Conservation (phyloP, 164 flowering plant genomes). For the Umbellularia californica region DNA sequence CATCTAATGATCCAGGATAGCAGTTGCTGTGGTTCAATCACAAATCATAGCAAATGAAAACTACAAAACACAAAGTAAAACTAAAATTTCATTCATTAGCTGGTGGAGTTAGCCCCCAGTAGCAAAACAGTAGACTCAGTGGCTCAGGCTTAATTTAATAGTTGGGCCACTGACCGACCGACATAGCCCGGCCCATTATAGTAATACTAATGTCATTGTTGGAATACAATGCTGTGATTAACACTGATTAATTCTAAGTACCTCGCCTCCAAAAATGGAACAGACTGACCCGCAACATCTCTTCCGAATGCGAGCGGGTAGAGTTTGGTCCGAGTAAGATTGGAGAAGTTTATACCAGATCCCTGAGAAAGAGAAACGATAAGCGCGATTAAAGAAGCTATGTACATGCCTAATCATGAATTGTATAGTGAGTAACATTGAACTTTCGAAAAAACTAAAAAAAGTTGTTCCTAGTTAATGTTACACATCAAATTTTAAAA, state of each 20-base stretch:
- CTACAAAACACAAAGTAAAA: background rate
- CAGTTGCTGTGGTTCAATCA: conserved; percentile 51
- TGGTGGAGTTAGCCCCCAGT: no score
- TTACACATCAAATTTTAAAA: no score
- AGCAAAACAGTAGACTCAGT: no score
- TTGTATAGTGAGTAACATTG: no score
- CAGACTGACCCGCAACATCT: conserved; percentile 38
- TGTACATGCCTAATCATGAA: background rate
- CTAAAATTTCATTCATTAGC: no score
- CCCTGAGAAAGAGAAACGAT: conserved; percentile 37
- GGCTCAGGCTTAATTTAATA: no score
- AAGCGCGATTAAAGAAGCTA: background rate
- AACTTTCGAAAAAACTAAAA: no score
- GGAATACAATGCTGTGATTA: no score
- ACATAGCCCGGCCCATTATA: no score
- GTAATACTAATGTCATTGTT: no score
- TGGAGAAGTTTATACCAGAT: conserved; percentile 61
- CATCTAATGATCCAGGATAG: conserved; percentile 72
- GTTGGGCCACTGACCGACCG: no score
- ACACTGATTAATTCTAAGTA: conserved; percentile 12
- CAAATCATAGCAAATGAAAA: background rate
- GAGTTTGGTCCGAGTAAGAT: conserved; percentile 33
- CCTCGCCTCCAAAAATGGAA: conserved; percentile 70
- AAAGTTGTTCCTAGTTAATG: no score
- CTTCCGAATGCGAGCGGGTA: conserved; percentile 57